These are phyloP conservation scores for Reutealis trisperma DNA, from an alignment of 345 rosid species.

Conservation along the genomic window DNA sequence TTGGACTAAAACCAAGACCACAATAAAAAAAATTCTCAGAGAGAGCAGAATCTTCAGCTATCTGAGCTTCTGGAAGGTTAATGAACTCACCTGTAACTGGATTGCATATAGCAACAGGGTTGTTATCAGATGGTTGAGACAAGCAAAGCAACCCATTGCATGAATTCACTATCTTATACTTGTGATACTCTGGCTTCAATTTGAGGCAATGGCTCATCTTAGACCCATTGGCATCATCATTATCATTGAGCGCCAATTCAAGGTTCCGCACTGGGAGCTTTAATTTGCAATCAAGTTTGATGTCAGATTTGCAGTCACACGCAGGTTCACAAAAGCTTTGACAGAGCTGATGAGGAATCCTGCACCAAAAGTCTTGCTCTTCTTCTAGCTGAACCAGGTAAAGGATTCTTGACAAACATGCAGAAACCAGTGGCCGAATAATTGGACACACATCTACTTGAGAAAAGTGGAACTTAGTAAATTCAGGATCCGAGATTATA, in stretches of 20 bases:
- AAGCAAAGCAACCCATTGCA: conserved; percentile 35
- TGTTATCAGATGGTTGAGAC: neutral
- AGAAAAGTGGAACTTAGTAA: conserved; percentile 4
- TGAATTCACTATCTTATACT: conserved; percentile 16
- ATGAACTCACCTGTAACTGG: conserved; percentile 25
- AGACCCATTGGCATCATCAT: neutral
- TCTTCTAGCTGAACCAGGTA: conserved; percentile 18
- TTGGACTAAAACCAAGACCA: conserved; percentile 21
- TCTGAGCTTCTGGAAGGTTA: conserved; percentile 14
- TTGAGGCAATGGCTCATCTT: neutral
- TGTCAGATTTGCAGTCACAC: neutral
- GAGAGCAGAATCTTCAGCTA: neutral
- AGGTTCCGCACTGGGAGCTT: conserved; percentile 15
- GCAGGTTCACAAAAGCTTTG: neutral
- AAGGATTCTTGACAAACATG: conserved; percentile 13
- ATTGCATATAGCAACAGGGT: conserved; percentile 26
- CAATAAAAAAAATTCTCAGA: neutral
- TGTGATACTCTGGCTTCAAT: neutral
- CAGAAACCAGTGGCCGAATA: conserved; percentile 4
- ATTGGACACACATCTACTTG: neutral
- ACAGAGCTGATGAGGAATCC: neutral
- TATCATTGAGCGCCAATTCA: neutral
- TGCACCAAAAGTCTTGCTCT: neutral
- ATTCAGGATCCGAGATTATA: conserved; percentile 16
- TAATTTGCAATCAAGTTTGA: conserved; percentile 14